A percentile compares a stretch with the other conserved stretches of the same genome.
phyloP scores from a whole-genome alignment of 2,329 filamentous ascomycete species.

The Coniochaeta ligniaria region DNA sequence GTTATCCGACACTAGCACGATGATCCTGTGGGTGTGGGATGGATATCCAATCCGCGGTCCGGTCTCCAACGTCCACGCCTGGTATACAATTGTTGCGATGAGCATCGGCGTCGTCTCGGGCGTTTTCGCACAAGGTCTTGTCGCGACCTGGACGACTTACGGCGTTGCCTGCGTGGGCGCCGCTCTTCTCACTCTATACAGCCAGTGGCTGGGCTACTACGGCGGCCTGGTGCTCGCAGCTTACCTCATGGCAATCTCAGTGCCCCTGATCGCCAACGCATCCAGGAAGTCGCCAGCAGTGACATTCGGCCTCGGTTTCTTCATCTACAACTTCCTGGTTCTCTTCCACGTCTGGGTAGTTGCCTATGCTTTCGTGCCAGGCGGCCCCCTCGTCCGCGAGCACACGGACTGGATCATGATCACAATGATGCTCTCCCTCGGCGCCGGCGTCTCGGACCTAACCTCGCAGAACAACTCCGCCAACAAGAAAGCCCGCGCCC shows the following conservation, averaged over 20 bases:
- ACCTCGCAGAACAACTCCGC: conserved; percentile 38
- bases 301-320: conserved; percentile 82
- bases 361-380: conserved; percentile 95
- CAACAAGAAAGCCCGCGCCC: conserved; percentile 25
- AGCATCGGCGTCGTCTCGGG: conserved; percentile 70
- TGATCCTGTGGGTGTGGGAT: conserved; percentile 98
- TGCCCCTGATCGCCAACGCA: conserved; percentile 68
- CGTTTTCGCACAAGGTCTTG: conserved; percentile 62
- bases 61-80: conserved; percentile 81
- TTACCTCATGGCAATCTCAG: conserved; percentile 75
- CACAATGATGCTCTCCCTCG: conserved; percentile 76
- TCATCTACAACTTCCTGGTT: conserved; percentile 88
- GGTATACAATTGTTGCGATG: conserved; percentile 82
- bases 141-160: conserved; percentile 73
- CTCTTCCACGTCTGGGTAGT: conserved; percentile 99
- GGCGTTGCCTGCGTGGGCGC: conserved; percentile 74
- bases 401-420: conserved; percentile 95
- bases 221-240: conserved; percentile 68
- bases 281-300: conserved; percentile 68
- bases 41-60: conserved; percentile 88
- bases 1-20: conserved; percentile 93
- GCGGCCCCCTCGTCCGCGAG: conserved; percentile 85
- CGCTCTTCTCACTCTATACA: conserved; percentile 65
- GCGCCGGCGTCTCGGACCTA: conserved; percentile 74
- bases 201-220: conserved; percentile 84